A percentile compares a stretch with the other conserved stretches of the same genome.
Conservation (phyloP, 352 stramenopile genomes). For the Pythium aristosporum region DNA sequence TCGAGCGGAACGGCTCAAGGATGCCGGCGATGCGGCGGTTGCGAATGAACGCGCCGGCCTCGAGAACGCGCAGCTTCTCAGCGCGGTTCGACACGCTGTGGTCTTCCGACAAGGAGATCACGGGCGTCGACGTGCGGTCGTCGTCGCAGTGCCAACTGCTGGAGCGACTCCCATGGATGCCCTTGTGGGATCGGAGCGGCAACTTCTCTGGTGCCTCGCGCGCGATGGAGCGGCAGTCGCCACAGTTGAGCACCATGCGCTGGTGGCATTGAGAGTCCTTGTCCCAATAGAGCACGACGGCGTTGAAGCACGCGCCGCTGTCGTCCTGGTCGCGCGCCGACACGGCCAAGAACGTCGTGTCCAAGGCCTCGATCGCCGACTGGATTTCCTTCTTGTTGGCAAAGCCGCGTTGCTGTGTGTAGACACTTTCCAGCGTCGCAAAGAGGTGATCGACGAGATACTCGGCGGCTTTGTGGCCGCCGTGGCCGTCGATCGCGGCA, state of each 20-base stretch:
- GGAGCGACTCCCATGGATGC: background rate
- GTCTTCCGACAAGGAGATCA: conserved; percentile 51
- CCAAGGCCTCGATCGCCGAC: conserved; percentile 45
- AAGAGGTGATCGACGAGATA: conserved; percentile 58
- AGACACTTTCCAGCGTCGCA: conserved; percentile 42
- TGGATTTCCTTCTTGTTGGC: conserved; percentile 29
- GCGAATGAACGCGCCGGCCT: conserved; percentile 64
- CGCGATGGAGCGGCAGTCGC: conserved; percentile 68
- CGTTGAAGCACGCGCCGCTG: conserved; percentile 68
- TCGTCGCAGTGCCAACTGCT: conserved; percentile 15
- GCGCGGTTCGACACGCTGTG: conserved; percentile 64
- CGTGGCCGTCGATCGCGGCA: conserved; percentile 76
- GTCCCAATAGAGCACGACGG: conserved; percentile 52
- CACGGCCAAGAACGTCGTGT: conserved; percentile 40
- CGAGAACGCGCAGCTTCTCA: conserved; percentile 60
- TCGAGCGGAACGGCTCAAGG: conserved; percentile 78
- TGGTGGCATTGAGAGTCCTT: conserved; percentile 32
- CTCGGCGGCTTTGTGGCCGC: conserved; percentile 51
- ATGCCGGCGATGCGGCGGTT: conserved; percentile 74
- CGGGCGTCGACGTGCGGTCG: conserved; percentile 7
- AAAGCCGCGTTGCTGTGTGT: conserved; percentile 17
- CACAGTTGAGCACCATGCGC: conserved; percentile 69
- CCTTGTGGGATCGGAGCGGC: background rate
- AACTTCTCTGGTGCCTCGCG: conserved; percentile 31
- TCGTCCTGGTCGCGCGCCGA: conserved; percentile 43